phyloP scores from a whole-genome alignment of 495 filamentous ascomycete species.

The Aspergillus mulundensis region DNA sequence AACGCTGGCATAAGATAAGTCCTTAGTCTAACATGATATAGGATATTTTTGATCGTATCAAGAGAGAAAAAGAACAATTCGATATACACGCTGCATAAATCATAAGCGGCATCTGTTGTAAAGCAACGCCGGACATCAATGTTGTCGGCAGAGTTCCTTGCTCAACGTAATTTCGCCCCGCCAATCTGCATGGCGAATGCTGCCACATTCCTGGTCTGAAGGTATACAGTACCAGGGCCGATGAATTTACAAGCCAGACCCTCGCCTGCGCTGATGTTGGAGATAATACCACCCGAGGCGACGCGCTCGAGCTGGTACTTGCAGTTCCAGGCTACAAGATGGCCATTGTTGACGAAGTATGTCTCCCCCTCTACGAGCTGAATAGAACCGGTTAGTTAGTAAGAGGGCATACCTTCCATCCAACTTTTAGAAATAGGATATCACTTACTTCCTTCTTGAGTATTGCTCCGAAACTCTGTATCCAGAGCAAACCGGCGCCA shows the following conservation, averaged over 20 bases:
- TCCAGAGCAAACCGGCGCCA: slow-evolving; percentile 76
- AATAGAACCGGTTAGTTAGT: background rate
- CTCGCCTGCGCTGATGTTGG: slow-evolving; percentile 70
- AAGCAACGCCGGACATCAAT: background rate
- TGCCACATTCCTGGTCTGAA: slow-evolving; percentile 84
- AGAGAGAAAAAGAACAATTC: no score
- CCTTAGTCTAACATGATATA: no score
- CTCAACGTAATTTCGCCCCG: background rate
- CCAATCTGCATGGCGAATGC: slow-evolving; percentile 48
- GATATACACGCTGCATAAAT: background rate
- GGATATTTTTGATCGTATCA: no score
- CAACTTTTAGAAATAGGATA: no score
- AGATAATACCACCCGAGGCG: slow-evolving; percentile 84
- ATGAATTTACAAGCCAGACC: slow-evolving; percentile 91
- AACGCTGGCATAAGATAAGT: no score
- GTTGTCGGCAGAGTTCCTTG: background rate
- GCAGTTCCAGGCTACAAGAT: slow-evolving; percentile 96
- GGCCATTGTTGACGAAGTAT: slow-evolving; percentile 93
- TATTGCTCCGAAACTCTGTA: slow-evolving; percentile 91
- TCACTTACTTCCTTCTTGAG: slow-evolving; percentile 83
- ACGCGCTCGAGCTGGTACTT: slow-evolving; percentile 85
- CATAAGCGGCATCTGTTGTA: background rate
- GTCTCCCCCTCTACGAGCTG: slow-evolving; percentile 72
- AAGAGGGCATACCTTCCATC: no score
- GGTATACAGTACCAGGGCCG: slow-evolving; percentile 86